A percentile compares a stretch with the other conserved stretches of the same genome.
phyloP scores from a whole-genome alignment of 257 asterid genomes.

The Solanum lycopersicoides region DNA sequence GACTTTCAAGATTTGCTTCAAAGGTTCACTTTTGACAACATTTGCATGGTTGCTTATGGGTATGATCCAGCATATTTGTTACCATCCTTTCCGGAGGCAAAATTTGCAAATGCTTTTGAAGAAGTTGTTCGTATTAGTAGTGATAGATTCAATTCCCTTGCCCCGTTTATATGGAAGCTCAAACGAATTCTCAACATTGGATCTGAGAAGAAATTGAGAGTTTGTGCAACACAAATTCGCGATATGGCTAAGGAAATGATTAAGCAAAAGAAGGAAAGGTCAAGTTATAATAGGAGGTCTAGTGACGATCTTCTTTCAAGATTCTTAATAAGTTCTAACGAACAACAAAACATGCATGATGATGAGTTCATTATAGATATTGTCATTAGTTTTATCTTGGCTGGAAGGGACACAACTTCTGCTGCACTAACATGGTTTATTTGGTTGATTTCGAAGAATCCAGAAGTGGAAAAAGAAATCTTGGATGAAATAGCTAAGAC shows the following conservation, averaged over 20 bases:
- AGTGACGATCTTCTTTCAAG: constrained; percentile 4
- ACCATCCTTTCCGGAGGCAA: neutral
- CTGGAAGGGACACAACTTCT: constrained; percentile 1
- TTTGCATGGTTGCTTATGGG: constrained; percentile 8
- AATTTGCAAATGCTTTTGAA: constrained; percentile 6
- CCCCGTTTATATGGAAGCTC: neutral
- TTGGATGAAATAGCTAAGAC: neutral
- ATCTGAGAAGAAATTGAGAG: neutral
- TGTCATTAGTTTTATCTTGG: constrained; percentile 2
- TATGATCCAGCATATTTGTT: constrained; percentile 4
- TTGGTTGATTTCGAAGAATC: neutral
- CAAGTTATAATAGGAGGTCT: neutral
- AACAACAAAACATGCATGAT: neutral
- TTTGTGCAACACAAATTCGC: neutral
- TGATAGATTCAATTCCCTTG: neutral
- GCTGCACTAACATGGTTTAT: constrained; percentile 11
- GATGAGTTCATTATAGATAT: neutral
- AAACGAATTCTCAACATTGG: neutral
- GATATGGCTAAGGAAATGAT: constrained; percentile 2
- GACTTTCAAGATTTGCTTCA: constrained; percentile 4
- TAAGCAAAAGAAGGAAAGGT: neutral
- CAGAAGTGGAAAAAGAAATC: constrained; percentile 2
- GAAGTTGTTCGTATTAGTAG: neutral
- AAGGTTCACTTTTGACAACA: constrained; percentile 6
- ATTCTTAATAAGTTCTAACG: neutral